Evolutionary conservation across 2,329 filamentous ascomycete genomes (phyloP).

Genomic region (Sarocladium strictum): DNA sequence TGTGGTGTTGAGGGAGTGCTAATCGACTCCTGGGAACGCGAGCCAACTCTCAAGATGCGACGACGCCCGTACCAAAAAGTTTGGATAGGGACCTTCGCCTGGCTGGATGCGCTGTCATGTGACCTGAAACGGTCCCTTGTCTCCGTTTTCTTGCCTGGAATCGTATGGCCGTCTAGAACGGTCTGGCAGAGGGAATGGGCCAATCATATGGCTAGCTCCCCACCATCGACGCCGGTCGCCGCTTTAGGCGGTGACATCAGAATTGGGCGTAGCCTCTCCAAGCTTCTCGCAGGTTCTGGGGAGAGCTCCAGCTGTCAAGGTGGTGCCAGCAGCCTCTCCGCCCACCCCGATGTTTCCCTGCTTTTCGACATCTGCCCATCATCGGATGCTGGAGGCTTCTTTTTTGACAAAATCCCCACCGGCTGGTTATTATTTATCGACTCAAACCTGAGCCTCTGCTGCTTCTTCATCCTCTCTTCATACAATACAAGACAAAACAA

Average conservation of each 20-base stretch:
- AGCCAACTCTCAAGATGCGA: background rate
- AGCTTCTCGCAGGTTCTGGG: slow-evolving; percentile 25
- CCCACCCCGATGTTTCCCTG: background rate
- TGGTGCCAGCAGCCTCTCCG: slow-evolving; percentile 6
- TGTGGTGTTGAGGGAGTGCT: background rate
- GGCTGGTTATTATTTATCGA: slow-evolving; percentile 3
- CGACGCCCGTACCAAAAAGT: background rate
- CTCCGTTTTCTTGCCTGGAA: background rate
- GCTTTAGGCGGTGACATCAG: slow-evolving; percentile 27
- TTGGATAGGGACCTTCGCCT: background rate
- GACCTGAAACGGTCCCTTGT: slow-evolving; percentile 8
- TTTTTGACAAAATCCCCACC: slow-evolving; percentile 8
- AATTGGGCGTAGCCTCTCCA: slow-evolving; percentile 18
- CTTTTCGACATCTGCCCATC: slow-evolving; percentile 1
- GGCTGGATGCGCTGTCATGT: slow-evolving; percentile 18
- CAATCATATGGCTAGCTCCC: slow-evolving; percentile 18
- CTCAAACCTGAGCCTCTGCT: slow-evolving; percentile 3
- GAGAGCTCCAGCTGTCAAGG: background rate
- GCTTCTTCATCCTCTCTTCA: slow-evolving; percentile 1
- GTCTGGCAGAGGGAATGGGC: background rate
- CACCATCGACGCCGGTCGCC: slow-evolving; percentile 16
- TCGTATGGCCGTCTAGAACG: background rate
- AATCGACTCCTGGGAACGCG: background rate
- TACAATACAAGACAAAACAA: no score
- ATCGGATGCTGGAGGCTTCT: background rate